Evolutionary conservation across 225 moss, liverwort and hornwort species (phyloP).

Genomic region (Lunularia cruciata): DNA sequence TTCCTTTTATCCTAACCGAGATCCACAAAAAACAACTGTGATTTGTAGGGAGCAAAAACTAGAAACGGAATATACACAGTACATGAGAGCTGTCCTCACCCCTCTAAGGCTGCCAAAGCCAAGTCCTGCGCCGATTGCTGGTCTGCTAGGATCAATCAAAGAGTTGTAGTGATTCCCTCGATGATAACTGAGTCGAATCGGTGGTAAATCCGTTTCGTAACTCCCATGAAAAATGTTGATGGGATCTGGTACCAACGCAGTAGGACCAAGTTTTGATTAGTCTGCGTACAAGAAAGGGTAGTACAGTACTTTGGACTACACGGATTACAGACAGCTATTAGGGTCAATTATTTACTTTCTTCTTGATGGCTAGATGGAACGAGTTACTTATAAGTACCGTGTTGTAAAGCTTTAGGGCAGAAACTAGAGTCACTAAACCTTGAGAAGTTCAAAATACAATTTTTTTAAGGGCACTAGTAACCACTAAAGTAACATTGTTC

Average conservation of each 20-base stretch:
- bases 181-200: constrained; percentile 98
- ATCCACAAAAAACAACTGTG: constrained; percentile 28
- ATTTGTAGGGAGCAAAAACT: constrained; percentile 36
- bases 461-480: too few relatives aligned
- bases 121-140: constrained; percentile 96
- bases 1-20: constrained; percentile 30
- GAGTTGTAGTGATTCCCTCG: constrained; percentile 98
- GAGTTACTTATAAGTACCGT: too few relatives aligned
- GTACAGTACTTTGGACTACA: too few relatives aligned
- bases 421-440: too few relatives aligned
- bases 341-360: too few relatives aligned
- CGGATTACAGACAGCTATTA: too few relatives aligned
- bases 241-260: constrained; percentile 58
- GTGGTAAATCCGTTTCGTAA: constrained; percentile 96
- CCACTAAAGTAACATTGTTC: too few relatives aligned
- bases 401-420: too few relatives aligned
- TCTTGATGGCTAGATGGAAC: too few relatives aligned
- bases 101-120: constrained; percentile 96
- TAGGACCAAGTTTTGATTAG: neutral
- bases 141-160: constrained; percentile 82
- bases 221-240: constrained; percentile 97
- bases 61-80: constrained; percentile 41
- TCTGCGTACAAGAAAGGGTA: too few relatives aligned
- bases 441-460: too few relatives aligned
- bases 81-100: constrained; percentile 62